Conservation (phyloP, 2,329 filamentous ascomycete genomes). For the Aspergillus novoparasiticus region DNA sequence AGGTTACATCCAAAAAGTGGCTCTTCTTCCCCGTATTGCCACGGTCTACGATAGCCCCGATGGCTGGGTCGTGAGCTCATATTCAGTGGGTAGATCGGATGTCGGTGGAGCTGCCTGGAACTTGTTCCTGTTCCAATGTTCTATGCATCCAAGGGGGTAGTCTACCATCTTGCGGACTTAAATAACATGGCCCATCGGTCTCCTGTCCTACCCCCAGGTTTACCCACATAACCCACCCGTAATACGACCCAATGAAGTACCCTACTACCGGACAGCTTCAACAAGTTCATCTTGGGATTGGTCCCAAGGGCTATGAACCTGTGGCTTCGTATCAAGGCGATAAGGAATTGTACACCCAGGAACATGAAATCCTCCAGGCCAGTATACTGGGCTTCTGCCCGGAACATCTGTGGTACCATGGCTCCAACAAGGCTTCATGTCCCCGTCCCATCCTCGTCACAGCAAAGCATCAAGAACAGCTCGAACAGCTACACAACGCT, state of each 20-base stretch:
- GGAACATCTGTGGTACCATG: slow-evolving; percentile 2
- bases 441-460: slow-evolving; percentile 9
- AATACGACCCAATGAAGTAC: background rate
- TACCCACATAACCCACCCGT: no score
- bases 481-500: slow-evolving; percentile 21
- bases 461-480: slow-evolving; percentile 2
- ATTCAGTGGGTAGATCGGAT: no score
- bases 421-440: background rate
- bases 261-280: background rate
- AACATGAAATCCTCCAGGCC: background rate
- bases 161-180: no score
- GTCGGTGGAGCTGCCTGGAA: no score
- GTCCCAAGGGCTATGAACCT: background rate
- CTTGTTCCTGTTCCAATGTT: no score
- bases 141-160: no score
- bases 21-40: no score
- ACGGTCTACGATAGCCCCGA: no score
- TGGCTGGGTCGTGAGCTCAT: no score
- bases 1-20: no score
- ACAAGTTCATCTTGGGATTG: background rate
- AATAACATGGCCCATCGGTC: no score
- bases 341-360: background rate
- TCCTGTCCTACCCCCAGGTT: no score
- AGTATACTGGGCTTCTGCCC: slow-evolving; percentile 4
- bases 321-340: background rate